phyloP scores from a whole-genome alignment of 192 early-diverging fungal genomes.

The Allomyces macrogynus region DNA sequence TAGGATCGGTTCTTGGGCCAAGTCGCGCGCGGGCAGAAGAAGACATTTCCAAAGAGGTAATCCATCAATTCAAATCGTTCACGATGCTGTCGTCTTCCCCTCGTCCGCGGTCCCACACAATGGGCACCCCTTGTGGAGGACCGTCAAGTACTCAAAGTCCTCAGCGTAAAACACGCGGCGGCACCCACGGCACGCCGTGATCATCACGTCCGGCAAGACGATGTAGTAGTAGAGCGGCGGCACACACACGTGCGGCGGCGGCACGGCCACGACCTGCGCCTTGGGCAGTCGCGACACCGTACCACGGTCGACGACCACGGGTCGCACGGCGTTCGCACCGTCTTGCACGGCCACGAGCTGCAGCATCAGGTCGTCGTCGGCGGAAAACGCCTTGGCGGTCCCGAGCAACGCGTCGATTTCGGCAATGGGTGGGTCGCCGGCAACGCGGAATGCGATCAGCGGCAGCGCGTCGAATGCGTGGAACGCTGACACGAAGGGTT shows the following conservation, averaged over 20 bases:
- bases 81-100: no score
- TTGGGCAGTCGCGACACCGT: background rate
- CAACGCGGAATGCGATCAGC: background rate
- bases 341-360: background rate
- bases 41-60: no score
- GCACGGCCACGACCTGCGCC: background rate
- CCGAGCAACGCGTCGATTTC: conserved; percentile 1
- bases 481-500: background rate
- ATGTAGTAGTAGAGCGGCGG: background rate
- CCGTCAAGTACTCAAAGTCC: background rate
- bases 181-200: background rate
- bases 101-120: background rate
- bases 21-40: no score
- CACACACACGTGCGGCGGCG: background rate
- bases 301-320: background rate
- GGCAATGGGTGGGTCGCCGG: background rate
- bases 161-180: background rate
- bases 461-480: background rate
- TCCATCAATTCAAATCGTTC: no score
- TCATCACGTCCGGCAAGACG: background rate
- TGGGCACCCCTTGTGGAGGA: background rate
- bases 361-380: background rate
- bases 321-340: background rate
- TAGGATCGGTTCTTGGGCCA: no score
- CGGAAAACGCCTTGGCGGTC: no score